A percentile compares a stretch with the other conserved stretches of the same genome.
Evolutionary conservation across 495 filamentous ascomycete genomes (phyloP).

Genomic region (Hypoxylon crocopeplum): DNA sequence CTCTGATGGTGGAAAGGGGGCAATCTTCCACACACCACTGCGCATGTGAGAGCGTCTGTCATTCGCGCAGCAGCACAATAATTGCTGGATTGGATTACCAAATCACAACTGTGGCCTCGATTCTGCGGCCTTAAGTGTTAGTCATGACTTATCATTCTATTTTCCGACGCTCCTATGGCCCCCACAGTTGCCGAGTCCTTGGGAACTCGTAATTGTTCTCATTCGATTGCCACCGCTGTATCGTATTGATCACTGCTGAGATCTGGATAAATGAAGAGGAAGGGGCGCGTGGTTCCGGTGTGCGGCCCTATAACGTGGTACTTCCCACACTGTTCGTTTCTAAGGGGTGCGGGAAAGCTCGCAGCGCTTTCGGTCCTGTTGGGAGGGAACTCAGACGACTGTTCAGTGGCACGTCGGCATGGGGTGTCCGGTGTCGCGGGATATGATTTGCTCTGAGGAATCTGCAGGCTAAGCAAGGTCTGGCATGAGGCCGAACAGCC

Average conservation of each 20-base stretch:
- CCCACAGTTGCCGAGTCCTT: slow-evolving; percentile 32
- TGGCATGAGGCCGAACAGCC: slow-evolving; percentile 43
- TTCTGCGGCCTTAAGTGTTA: too few relatives aligned
- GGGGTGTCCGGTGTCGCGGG: slow-evolving; percentile 21
- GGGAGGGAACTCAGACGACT: too few relatives aligned
- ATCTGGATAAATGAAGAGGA: slow-evolving; percentile 17
- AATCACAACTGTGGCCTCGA: slow-evolving; percentile 18
- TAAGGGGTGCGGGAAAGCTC: slow-evolving; percentile 23
- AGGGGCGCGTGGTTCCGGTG: slow-evolving; percentile 20
- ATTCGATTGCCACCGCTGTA: slow-evolving; percentile 1
- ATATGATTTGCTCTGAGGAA: slow-evolving; percentile 37
- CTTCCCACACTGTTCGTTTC: too few relatives aligned
- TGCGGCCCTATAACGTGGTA: too few relatives aligned
- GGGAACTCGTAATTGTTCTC: slow-evolving; percentile 18
- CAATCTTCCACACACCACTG: too few relatives aligned
- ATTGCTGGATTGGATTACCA: slow-evolving; percentile 11
- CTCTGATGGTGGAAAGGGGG: too few relatives aligned
- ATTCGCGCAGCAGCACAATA: too few relatives aligned
- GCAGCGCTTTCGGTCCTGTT: too few relatives aligned
- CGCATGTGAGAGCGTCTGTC: too few relatives aligned
- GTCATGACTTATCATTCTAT: slow-evolving; percentile 17
- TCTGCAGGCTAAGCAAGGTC: slow-evolving; percentile 37
- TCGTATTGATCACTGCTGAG: slow-evolving; percentile 2
- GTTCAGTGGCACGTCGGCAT: slow-evolving; percentile 27
- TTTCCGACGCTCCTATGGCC: slow-evolving; percentile 15